Base-by-base conservation (phyloP, 2,329 filamentous ascomycete species). In the Alternaria angustiovoidea region DNA sequence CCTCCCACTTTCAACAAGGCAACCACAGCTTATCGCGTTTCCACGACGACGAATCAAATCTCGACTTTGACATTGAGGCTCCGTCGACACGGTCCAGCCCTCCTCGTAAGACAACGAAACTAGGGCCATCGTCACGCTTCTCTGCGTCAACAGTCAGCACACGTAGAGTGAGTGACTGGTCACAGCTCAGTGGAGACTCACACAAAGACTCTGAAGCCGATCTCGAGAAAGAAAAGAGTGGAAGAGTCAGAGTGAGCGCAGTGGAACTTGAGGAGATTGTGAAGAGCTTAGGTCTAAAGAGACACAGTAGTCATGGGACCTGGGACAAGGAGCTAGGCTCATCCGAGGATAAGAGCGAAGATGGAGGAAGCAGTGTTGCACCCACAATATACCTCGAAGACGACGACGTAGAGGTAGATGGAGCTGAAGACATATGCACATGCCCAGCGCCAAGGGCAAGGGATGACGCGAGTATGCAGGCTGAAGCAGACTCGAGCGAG, bases 31-130 rank as follows among this genome's bases (percentile, higher is more conserved):
- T 61, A 9, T 43, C 55, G 2, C 67, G 69, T 47, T 72, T 66
- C 62, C 65, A 73, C 52, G 71, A 73, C 57, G 62, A 64, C 34
- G 63, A 65, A 16, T 70, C 69, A 0, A 69, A 71, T 26, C 63
- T 74, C 18, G 67, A 70, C 44, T 74, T 74, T 56, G 71, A 74
- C 28, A 64, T 74, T 16, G 69, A 68, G 39, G 61, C 67, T 4
- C 66, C 57, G 18, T 60, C 57, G 3, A 57, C 34, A 18, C 46
- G 61, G 18, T 38, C 59, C 3, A 55, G 46, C 20, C 46, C 54
- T 3, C 32, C 54, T 4, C 58, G 63, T 16, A 62, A 63, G 6
- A 63, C 64, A 24, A 64, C 59, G 16, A 61, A 67, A 57, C 61
- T n/a, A 39, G 64, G 34, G 41, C 61, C 36, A n/a, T 34, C 46